Base-by-base conservation (phyloP, 768 basidiomycete species). In the Hortiboletus campestris region DNA sequence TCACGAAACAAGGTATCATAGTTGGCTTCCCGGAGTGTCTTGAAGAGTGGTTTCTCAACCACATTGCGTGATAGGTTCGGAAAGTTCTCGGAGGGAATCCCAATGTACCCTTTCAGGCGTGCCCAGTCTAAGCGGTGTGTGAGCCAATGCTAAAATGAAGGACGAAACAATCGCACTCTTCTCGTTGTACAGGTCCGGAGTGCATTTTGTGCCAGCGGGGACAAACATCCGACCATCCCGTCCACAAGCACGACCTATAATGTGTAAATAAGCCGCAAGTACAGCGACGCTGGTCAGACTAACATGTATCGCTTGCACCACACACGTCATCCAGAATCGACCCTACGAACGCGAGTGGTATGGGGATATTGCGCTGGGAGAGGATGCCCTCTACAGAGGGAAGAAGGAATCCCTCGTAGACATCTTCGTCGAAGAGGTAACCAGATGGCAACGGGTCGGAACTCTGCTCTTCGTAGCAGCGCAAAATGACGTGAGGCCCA, bases 261-360 rank as follows among this genome's bases (percentile, higher is more conserved):
- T 39, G 20, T 13, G 5, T 56, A 41, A 39, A n/a, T n/a, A 39
- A 17, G n/a, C n/a, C n/a, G 38, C 9, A 12, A 42, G 49, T 14
- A 14, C 11, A 31, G 20, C 8, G 36, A 22, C 2, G 12, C 39
- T 38, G 6, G 20, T 16, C n/a, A 36, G 34, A 42, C 49, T 35
- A n/a, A 61, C 61, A 62, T 7, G 22, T 38, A 32, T 62, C 46
- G 34, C 31, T 11, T 19, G 20, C 20, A 14, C 61, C 55, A 29
- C 51, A 44, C n/a, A 60, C 49, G 6, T 53, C 55, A 31, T 62
- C 61, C 4, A 62, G 25, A 49, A 62, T 62, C 2, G 60, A 60
- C 12, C 61, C 61, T 13, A 62, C 55, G 5, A 35, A 60, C 19
- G 25, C 49, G 6, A 47, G 7, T 11, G 49, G 59, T 16, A 20